Conservation (phyloP, 1,284 basidiomycete species). For the Leccinum proximum region DNA sequence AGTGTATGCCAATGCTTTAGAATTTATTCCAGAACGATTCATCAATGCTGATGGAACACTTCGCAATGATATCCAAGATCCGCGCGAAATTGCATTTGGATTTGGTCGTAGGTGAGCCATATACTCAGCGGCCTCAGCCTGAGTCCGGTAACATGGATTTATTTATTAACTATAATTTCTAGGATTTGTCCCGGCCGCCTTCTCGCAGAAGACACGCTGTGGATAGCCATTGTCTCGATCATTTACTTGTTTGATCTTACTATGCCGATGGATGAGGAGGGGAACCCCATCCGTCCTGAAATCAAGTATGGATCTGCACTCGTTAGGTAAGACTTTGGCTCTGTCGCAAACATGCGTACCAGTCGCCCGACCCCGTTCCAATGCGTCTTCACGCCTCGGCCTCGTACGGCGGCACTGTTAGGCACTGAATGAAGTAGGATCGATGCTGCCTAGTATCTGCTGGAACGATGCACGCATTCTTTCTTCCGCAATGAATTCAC, state of each 20-base stretch:
- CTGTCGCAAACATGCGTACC: neutral
- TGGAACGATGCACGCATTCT: neutral
- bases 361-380: too few relatives aligned
- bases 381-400: slow-evolving; percentile 5
- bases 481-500: neutral
- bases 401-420: slow-evolving; percentile 1
- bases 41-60: neutral
- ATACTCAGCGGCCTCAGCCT: too few relatives aligned
- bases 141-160: neutral
- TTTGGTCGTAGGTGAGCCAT: slow-evolving; percentile 6
- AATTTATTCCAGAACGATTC: slow-evolving; percentile 6
- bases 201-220: slow-evolving; percentile 7
- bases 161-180: neutral
- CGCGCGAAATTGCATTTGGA: slow-evolving; percentile 7
- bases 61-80: too few relatives aligned
- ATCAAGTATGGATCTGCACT: slow-evolving; percentile 4
- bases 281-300: neutral
- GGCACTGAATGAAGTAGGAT: neutral
- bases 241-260: slow-evolving; percentile 5
- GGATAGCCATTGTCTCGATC: slow-evolving; percentile 5
- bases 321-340: neutral
- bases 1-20: slow-evolving; percentile 3
- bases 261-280: slow-evolving; percentile 3
- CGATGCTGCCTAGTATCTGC: neutral
- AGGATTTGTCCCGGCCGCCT: slow-evolving; percentile 6